Conservation (phyloP, 2,329 filamentous ascomycete species). For the Microcyclospora pomicola region DNA sequence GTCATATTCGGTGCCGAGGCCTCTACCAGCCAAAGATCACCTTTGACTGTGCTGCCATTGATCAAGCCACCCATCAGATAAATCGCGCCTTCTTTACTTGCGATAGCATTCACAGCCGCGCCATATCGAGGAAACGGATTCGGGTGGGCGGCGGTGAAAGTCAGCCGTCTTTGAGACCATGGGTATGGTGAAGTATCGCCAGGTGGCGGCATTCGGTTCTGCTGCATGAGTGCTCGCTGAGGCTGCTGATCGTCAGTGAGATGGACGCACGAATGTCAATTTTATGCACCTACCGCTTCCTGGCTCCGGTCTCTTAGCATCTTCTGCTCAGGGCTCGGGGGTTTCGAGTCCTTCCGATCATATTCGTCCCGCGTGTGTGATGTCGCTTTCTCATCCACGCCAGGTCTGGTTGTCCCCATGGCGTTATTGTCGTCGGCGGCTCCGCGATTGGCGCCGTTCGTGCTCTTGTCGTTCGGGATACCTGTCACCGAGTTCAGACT, state of each 20-base stretch:
- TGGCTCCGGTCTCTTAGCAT: conserved; percentile 20
- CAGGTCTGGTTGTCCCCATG: conserved; percentile 2
- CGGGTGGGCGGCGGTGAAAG: conserved; percentile 66
- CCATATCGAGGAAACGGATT: conserved; percentile 95
- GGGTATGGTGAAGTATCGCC: conserved; percentile 77
- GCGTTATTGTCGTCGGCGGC: neutral
- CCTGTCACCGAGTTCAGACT: conserved; percentile 16
- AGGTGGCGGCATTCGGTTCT: conserved; percentile 22
- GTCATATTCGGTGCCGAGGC: conserved; percentile 66
- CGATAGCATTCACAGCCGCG: conserved; percentile 80
- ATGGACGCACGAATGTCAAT: neutral
- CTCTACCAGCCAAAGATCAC: conserved; percentile 96
- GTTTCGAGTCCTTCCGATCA: neutral
- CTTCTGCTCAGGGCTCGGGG: conserved; percentile 51
- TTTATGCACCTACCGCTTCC: conserved; percentile 5
- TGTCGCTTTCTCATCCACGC: conserved; percentile 9
- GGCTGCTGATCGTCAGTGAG: conserved; percentile 14
- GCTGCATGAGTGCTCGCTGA: conserved; percentile 20
- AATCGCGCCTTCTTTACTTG: conserved; percentile 92
- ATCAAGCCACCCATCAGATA: conserved; percentile 97
- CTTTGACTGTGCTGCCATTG: conserved; percentile 88
- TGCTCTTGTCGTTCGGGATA: conserved; percentile 1
- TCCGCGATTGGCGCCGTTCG: too few species aligned
- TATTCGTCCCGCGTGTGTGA: conserved; percentile 2
- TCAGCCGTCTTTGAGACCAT: conserved; percentile 83